phyloP scores from a whole-genome alignment of 306 rosid species.

The Trifolium dubium region DNA sequence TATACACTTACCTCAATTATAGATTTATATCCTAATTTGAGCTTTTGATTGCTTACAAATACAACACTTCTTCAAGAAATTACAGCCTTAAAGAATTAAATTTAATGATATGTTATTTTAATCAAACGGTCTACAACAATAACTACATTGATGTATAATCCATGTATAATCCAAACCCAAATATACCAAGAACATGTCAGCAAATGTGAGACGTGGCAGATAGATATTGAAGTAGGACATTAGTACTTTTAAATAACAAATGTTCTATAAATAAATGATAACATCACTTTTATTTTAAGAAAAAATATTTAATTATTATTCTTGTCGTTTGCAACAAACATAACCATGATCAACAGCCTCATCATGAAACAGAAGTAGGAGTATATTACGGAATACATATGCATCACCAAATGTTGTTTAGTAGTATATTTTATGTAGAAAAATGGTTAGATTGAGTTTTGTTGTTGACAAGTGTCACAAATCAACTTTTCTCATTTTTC shows the following conservation, averaged over 20 bases:
- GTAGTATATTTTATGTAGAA: background rate
- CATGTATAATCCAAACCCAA: no score
- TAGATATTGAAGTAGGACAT: background rate
- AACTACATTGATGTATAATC: no score
- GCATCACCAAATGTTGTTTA: background rate
- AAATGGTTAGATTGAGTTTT: background rate
- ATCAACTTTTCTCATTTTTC: background rate
- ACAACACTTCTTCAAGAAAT: no score
- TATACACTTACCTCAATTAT: no score
- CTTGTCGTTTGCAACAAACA: background rate
- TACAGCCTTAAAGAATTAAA: no score
- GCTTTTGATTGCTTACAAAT: no score
- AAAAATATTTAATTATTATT: background rate
- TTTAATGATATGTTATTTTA: no score
- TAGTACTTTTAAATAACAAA: background rate
- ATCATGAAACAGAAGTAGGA: background rate
- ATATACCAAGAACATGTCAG: background rate
- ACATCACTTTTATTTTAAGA: background rate
- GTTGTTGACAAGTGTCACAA: conserved; percentile 35
- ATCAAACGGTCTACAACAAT: no score
- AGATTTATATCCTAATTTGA: no score
- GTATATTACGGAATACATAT: conserved; percentile 9
- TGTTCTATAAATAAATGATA: background rate
- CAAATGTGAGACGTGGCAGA: background rate
- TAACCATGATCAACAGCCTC: conserved; percentile 3